Base-by-base conservation (phyloP, 2,329 filamentous ascomycete genomes). In the Colletotrichum tofieldiae region DNA sequence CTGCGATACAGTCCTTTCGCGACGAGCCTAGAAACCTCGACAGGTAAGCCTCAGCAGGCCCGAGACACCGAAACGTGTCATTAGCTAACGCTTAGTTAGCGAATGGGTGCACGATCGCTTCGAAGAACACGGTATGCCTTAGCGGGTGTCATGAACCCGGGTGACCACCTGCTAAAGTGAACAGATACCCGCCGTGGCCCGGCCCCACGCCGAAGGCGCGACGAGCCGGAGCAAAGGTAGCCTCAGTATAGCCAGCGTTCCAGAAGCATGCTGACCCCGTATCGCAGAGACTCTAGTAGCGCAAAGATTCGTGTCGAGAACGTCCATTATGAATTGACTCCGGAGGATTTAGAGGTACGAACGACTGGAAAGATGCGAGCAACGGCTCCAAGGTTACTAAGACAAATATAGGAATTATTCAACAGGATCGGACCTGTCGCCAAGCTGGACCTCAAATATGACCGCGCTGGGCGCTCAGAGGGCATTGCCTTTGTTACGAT, bases 21-120 rank as follows among this genome's bases (percentile, higher is more conserved):
- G 87, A 89, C 75, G 90, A 93, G 73, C 86, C 87, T 74, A 88
- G 90, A 83, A 91, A 92, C 81, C 85, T 94, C 78, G 92, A 94
- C 82, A 90, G 90, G 93, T 94, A 82, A 74, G 89, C 84, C 60
- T 12, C 26, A 41, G 12, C 29, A 54, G 43, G 26, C 20, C 5
- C 9, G 23, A 23, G 18, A 23, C 0, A 8, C n/a, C 47, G 37
- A 14, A n/a, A 43, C 54, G 23, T 62, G 29, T 59, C 82, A 73
- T 82, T 77, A 66, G 55, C 37, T 67, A 54, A 65, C 32, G 2
- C 16, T 65, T 72, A 9, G 60, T 52, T 75, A 94, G 94, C 79
- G 95, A 97, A 86, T 98, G 95, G 95, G 94, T 98, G 77, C 95
- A 98, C 82, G 94, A 97, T 84, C 93, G 92, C 80, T 97, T 91